Base-by-base conservation (phyloP, 768 basidiomycete species). In the Boletus bicolor region DNA sequence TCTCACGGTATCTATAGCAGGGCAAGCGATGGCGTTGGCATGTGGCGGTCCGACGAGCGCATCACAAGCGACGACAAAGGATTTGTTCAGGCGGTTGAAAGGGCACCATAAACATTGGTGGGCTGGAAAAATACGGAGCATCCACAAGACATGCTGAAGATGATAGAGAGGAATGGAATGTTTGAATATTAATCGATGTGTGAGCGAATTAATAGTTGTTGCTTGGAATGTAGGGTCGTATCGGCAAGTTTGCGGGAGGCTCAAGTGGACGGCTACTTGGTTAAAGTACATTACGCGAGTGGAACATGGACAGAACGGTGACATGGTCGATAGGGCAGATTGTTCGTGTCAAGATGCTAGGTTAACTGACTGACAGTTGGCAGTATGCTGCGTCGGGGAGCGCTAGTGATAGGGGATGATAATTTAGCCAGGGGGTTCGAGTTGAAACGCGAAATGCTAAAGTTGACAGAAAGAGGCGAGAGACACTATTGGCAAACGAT, bases 181-280 rank as follows among this genome's bases (percentile, higher is more conserved):
- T 10, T 17, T 15, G 15, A 19, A 48, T 39, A 43, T 19, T 19
- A 19, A 19, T 19, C 19, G n/a, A 17, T 14, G 34, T n/a, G 19
- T 47, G 34, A 35, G 11, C 3, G 24, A 5, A 5, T 19, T 15
- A 11, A 54, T 34, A 2, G 43, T 32, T 3, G 26, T 24, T 35
- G 37, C 5, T 0, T 30, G 34, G 43, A 59, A 60, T 60, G 54
- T 46, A 60, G 52, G 58, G 58, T 49, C 58, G 48, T 7, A 17
- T 59, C 58, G 58, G 58, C 58, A 54, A 51, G 34, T 1, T 36
- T 24, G 15, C 8, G 17, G 19, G 19, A 19, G 19, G 51, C 10
- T 53, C 24, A 30, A 30, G 43, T 2, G 4, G 24, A 19, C 38
- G 21, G 44, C 28, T 30, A 6, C 28, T 28, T 28, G 7, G 32